Evolutionary conservation across 1,284 basidiomycete species (phyloP), one percentile per base, ranked within the genome.

Genomic region (Malassezia slooffiae): DNA sequence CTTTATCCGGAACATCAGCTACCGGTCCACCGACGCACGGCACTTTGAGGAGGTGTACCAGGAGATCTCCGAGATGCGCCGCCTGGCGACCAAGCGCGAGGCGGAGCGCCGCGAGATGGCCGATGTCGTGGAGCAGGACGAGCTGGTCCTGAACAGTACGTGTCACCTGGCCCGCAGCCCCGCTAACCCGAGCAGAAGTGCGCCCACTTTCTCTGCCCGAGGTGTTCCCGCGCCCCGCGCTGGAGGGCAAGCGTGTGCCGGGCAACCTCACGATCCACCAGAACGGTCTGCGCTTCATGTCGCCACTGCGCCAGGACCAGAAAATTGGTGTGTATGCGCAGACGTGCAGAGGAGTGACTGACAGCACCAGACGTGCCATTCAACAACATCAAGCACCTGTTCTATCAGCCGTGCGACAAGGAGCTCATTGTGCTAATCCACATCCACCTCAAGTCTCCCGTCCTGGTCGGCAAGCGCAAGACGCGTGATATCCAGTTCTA

Each of bases 401-500:
- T 97, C 75, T 97, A 96, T 79, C 93, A 96, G 70, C 90, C 93
- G 5, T 96, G 91, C 66, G 93, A 99, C 58, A 83, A 88, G 60
- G 93, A 99, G 71, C 74, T 97, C 34, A 78, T 96, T 48, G 91
- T 95, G 39, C 83, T 97, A 48, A 79, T 96, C 24, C 93, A 97
- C 70, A 73, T 95, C 42, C 87, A 97, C 70, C 77, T 97, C 50
- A 93, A 82, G 71, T 80, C 88, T 2, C 93, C 93, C 3, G 97
- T 97, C 71, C 90, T 97, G 78, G 84, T 97, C 57, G 91, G 93
- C 53, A 97, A 97, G 77, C 91, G 89, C 73, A 97, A 97, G 72
- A 83, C 90, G 15, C 85, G 83, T 82, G 93, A 99, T 69, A 80
- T 97, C 8, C 93, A 97, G 78, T 96, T 97, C 72, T 93, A 85